A percentile compares a stretch with the other conserved stretches of the same genome.
These are phyloP conservation scores for Picochlorum sp. DNA, from an alignment of 139 green algal genomes.

Conservation along the genomic window DNA sequence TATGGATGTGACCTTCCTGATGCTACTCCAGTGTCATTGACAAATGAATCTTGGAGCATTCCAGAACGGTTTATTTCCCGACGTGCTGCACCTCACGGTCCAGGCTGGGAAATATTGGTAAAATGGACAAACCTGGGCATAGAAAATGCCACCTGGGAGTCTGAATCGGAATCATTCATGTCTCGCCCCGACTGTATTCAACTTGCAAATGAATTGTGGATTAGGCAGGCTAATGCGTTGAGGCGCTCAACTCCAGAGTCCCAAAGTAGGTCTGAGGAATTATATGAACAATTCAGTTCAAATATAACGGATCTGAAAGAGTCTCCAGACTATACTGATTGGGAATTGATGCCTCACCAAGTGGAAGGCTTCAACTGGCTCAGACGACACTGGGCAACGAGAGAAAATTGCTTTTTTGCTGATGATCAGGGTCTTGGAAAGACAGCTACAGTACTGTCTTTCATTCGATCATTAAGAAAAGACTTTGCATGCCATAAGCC, in stretches of 20 bases:
- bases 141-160: conserved; percentile 81
- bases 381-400: conserved; percentile 42
- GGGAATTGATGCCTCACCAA: conserved; percentile 59
- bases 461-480: conserved; percentile 38
- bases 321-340: background rate
- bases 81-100: conserved; percentile 45
- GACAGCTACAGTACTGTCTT: conserved; percentile 53
- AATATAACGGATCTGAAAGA: conserved; percentile 9
- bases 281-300: background rate
- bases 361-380: conserved; percentile 62
- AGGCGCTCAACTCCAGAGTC: conserved; percentile 22
- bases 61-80: conserved; percentile 59
- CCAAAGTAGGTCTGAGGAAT: conserved; percentile 3
- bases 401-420: conserved; percentile 45
- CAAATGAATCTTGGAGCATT: conserved; percentile 40
- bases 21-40: conserved; percentile 26
- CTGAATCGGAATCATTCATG: conserved; percentile 30
- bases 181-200: conserved; percentile 36
- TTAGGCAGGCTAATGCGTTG: conserved; percentile 45
- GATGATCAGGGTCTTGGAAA: conserved; percentile 71
- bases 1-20: conserved; percentile 25
- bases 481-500: conserved; percentile 46
- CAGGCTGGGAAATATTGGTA: conserved; percentile 83
- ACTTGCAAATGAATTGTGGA: conserved; percentile 62
- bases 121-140: conserved; percentile 71